phyloP scores from a whole-genome alignment of 805 yeast species.

The Sungouiozyma intestinalis region DNA sequence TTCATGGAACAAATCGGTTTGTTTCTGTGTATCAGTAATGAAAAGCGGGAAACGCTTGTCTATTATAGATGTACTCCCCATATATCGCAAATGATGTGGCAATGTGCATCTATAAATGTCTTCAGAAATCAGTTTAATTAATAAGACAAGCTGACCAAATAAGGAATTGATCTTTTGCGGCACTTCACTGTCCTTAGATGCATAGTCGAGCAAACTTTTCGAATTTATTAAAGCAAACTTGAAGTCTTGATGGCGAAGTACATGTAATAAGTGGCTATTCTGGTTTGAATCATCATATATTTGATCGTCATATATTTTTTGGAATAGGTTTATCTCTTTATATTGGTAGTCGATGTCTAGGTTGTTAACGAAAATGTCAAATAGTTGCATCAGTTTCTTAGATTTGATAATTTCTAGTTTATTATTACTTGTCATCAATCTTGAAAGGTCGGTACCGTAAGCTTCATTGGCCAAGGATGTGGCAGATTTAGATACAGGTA shows the following conservation, averaged over 20 bases:
- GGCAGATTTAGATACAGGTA: background rate
- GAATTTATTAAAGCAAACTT: conserved; percentile 8
- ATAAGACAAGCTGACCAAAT: conserved; percentile 22
- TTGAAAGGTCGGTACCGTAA: conserved; percentile 20
- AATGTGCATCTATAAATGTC: conserved; percentile 13
- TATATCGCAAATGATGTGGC: conserved; percentile 17
- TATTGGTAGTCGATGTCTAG: background rate
- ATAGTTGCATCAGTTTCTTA: conserved; percentile 13
- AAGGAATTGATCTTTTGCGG: conserved; percentile 12
- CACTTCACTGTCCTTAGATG: conserved; percentile 5
- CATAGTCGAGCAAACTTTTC: conserved; percentile 4
- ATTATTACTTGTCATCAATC: conserved; percentile 13
- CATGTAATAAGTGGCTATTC: no score
- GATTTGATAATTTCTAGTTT: conserved; percentile 8
- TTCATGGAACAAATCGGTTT: conserved; percentile 7
- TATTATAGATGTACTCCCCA: conserved; percentile 22
- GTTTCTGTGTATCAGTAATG: conserved; percentile 10
- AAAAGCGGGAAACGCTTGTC: conserved; percentile 16
- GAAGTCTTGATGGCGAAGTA: background rate
- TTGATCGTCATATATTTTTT: background rate
- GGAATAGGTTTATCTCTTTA: background rate
- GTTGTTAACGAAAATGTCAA: conserved; percentile 3
- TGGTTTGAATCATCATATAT: background rate
- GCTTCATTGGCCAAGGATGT: conserved; percentile 12
- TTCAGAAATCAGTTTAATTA: conserved; percentile 14